Evolutionary conservation across 208 protist species (phyloP).

Genomic region (Crithidia expoeki): DNA sequence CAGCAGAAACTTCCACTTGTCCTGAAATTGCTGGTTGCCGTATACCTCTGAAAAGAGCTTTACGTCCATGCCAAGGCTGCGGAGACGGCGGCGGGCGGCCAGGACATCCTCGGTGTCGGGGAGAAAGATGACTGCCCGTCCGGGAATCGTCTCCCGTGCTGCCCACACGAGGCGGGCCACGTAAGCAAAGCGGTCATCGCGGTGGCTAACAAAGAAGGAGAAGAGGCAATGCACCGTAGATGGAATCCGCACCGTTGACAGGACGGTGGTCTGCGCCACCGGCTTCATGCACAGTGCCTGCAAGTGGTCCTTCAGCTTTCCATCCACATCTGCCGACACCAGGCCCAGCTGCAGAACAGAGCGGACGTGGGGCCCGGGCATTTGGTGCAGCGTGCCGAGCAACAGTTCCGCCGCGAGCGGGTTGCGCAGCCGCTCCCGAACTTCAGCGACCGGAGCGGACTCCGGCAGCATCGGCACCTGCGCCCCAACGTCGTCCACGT

Average conservation of each 20-base stretch:
- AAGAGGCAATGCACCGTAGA: constrained; percentile 86
- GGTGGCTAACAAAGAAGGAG: constrained; percentile 55
- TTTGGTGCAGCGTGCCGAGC: constrained; percentile 82
- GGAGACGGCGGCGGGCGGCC: constrained; percentile 53
- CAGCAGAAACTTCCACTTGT: constrained; percentile 75
- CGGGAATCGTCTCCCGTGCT: constrained; percentile 70
- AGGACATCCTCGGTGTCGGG: constrained; percentile 62
- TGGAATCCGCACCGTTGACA: constrained; percentile 70
- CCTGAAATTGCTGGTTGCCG: constrained; percentile 49
- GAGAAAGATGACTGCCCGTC: constrained; percentile 73
- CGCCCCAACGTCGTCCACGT: constrained; percentile 78
- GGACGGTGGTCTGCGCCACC: constrained; percentile 66
- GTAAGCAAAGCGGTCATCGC: constrained; percentile 55
- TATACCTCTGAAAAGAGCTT: constrained; percentile 86
- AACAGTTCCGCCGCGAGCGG: constrained; percentile 76
- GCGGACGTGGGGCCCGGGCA: constrained; percentile 83
- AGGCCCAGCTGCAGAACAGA: constrained; percentile 83
- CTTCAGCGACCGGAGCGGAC: constrained; percentile 46
- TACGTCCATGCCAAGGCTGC: constrained; percentile 67
- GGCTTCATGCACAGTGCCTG: constrained; percentile 81
- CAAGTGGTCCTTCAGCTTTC: constrained; percentile 69
- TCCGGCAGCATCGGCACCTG: constrained; percentile 70
- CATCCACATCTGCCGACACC: constrained; percentile 77
- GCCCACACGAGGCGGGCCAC: constrained; percentile 62
- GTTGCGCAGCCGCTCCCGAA: constrained; percentile 72